Evolutionary conservation across 495 filamentous ascomycete species (phyloP).

Genomic region (Penicillium daleae): DNA sequence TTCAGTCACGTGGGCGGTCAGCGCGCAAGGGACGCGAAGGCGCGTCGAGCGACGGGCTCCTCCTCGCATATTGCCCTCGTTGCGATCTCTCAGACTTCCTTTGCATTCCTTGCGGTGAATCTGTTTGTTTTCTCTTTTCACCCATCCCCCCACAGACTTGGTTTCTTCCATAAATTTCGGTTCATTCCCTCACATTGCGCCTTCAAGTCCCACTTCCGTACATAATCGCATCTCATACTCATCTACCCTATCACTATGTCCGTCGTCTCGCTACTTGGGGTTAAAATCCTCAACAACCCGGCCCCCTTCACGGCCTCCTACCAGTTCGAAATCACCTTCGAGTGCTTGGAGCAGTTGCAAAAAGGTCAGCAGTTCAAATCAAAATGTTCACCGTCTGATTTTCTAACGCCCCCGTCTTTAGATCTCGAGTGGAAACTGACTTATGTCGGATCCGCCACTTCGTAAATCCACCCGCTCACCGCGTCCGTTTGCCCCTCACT

Average conservation of each 20-base stretch:
- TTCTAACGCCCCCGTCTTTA: constrained; percentile 35
- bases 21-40: constrained; percentile 37
- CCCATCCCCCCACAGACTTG: constrained; percentile 11
- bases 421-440: constrained; percentile 99
- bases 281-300: constrained; percentile 95
- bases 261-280: constrained; percentile 92
- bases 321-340: constrained; percentile 97
- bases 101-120: constrained; percentile 34
- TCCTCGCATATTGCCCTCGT: constrained; percentile 25
- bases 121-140: constrained; percentile 28
- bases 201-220: constrained; percentile 18
- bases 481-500: constrained; percentile 23
- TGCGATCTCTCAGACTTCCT: constrained; percentile 18
- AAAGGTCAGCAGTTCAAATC: constrained; percentile 64
- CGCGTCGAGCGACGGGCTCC: constrained; percentile 30
- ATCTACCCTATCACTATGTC: constrained; percentile 70
- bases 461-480: constrained; percentile 58
- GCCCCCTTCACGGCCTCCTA: constrained; percentile 87
- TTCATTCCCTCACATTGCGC: constrained; percentile 52
- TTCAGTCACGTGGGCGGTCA: constrained; percentile 34
- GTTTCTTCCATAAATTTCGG: constrained; percentile 77
- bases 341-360: constrained; percentile 89
- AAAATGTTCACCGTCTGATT: neutral
- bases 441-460: constrained; percentile 97
- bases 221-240: constrained; percentile 21